These are phyloP conservation scores for Talaromyces funiculosus DNA, from an alignment of 2,329 filamentous ascomycete species.

Conservation along the genomic window DNA sequence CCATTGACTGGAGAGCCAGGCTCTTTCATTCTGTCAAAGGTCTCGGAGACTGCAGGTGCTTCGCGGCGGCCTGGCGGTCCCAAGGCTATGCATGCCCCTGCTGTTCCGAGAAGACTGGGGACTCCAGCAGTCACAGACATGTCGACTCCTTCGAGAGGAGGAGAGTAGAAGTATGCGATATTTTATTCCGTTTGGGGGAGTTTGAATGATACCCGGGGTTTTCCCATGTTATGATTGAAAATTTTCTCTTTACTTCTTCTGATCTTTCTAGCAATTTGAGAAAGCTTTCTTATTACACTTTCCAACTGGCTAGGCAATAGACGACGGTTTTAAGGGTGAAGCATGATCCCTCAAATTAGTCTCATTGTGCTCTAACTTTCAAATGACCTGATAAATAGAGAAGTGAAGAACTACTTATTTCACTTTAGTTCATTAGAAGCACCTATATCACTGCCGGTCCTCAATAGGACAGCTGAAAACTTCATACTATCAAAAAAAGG, in stretches of 20 bases:
- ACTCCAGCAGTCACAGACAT: constrained; percentile 28
- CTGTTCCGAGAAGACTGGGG: constrained; percentile 17
- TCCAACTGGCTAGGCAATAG: background rate
- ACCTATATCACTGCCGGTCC: background rate
- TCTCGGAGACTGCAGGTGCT: constrained; percentile 25
- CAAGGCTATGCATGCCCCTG: constrained; percentile 13
- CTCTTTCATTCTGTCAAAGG: constrained; percentile 51
- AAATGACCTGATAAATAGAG: background rate
- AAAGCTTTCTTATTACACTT: background rate
- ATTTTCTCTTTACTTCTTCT: background rate
- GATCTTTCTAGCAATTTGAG: background rate
- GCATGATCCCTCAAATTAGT: background rate
- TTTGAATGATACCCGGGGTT: constrained; percentile 10
- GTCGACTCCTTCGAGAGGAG: constrained; percentile 25
- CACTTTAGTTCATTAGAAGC: background rate
- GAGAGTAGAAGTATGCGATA: constrained; percentile 28
- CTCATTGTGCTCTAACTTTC: background rate
- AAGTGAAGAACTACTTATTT: background rate
- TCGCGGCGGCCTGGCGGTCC: constrained; percentile 19
- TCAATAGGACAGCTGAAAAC: background rate
- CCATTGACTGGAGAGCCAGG: constrained; percentile 59
- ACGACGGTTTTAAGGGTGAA: background rate
- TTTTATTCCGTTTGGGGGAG: constrained; percentile 10
- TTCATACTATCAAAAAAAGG: background rate
- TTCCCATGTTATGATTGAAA: background rate